Evolutionary conservation across 306 rosid species (phyloP).

Genomic region (Erythrophleum fordii): DNA sequence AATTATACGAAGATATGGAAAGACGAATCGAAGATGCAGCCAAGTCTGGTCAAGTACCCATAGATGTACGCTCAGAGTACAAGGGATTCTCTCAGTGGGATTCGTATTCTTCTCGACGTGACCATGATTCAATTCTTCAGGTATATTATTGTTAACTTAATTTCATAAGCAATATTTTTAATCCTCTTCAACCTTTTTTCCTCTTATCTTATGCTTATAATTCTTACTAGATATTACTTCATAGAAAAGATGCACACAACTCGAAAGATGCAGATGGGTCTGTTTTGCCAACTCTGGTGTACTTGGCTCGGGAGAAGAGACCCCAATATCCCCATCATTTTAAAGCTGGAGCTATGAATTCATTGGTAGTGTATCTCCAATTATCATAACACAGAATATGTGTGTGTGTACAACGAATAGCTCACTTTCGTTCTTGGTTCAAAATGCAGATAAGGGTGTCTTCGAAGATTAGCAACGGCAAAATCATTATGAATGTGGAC

Average conservation of each 20-base stretch:
- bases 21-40: constrained; percentile 51
- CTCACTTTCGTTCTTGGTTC: not conserved
- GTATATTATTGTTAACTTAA: constrained; percentile 36
- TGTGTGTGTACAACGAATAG: not conserved
- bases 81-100: constrained; percentile 72
- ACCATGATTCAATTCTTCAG: constrained; percentile 73
- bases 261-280: constrained; percentile 61
- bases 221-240: constrained; percentile 61
- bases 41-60: constrained; percentile 53
- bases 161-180: no score
- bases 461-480: constrained; percentile 77
- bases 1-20: constrained; percentile 71
- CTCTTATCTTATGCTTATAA: not conserved
- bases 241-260: constrained; percentile 54
- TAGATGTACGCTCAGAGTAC: constrained; percentile 53
- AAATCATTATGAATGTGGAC: constrained; percentile 73
- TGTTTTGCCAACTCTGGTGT: constrained; percentile 69
- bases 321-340: constrained; percentile 72
- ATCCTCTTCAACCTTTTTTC: not conserved
- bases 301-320: constrained; percentile 88
- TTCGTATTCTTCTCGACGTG: constrained; percentile 61
- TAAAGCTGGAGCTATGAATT: constrained; percentile 95
- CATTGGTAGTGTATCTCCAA: constrained; percentile 54
- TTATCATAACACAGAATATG: not conserved
- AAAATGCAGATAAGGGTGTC: constrained; percentile 78